phyloP scores from a whole-genome alignment of 179 eudicot genomes.

The Carnegiea gigantea region DNA sequence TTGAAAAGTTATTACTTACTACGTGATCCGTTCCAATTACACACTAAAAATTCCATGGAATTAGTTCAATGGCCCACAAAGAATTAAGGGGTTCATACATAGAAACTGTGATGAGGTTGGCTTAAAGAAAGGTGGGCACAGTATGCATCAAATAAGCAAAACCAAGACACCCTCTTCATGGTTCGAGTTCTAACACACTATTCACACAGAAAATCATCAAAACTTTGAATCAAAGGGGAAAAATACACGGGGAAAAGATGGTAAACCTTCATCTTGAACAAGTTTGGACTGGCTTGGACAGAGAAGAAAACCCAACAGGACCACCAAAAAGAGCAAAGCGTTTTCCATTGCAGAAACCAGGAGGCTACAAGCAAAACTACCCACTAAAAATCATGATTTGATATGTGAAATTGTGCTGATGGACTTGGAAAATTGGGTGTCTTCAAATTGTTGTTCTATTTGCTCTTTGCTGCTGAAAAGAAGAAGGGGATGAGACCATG shows the following conservation, averaged over 20 bases:
- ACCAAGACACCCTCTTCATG: background rate
- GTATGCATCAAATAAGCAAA: background rate
- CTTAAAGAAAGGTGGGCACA: background rate
- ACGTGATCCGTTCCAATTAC: background rate
- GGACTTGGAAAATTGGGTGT: background rate
- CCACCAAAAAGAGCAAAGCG: conserved; percentile 6
- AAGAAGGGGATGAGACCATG: no score
- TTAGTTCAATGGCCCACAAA: background rate
- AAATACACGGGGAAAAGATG: background rate
- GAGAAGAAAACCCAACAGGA: conserved; percentile 21
- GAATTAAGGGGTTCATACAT: background rate
- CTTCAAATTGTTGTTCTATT: background rate
- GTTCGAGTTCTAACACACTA: background rate
- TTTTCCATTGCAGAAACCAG: conserved; percentile 8
- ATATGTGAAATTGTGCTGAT: background rate
- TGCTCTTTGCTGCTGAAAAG: background rate
- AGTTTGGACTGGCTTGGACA: conserved; percentile 20
- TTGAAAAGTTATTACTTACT: background rate
- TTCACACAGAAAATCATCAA: background rate
- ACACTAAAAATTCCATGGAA: background rate
- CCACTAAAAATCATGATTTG: background rate
- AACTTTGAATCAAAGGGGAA: background rate
- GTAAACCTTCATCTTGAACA: conserved; percentile 27
- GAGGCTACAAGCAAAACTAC: background rate
- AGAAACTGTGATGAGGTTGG: background rate